Conservation (phyloP, 2,329 filamentous ascomycete genomes). For the Lasiodiplodia sp. region DNA sequence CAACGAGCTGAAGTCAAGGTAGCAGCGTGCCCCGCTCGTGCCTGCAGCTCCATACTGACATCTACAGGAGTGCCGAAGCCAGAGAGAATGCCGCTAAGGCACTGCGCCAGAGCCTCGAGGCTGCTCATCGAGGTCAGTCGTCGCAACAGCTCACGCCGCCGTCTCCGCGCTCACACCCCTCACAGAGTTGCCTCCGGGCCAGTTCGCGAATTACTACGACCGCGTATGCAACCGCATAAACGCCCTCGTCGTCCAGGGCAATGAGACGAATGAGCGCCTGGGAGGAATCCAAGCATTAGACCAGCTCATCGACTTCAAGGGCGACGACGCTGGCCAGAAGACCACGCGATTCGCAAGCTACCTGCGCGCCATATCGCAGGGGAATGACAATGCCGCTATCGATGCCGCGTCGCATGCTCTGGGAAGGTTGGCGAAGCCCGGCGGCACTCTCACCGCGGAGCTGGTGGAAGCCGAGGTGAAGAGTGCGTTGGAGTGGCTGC, state of each 20-base stretch:
- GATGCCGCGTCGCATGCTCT: slow-evolving; percentile 87
- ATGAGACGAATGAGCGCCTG: slow-evolving; percentile 85
- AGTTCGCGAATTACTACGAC: slow-evolving; percentile 76
- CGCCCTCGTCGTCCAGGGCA: slow-evolving; percentile 81
- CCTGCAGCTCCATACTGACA: slow-evolving; percentile 33
- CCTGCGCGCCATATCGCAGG: slow-evolving; percentile 84
- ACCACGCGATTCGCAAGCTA: slow-evolving; percentile 94
- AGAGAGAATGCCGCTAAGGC: slow-evolving; percentile 53
- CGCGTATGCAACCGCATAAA: slow-evolving; percentile 71
- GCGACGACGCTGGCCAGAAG: slow-evolving; percentile 90
- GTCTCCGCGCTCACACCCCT: slow-evolving; percentile 35
- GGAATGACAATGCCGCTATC: slow-evolving; percentile 91
- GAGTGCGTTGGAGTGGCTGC: slow-evolving; percentile 94
- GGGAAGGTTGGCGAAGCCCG: slow-evolving; percentile 88
- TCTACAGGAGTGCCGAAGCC: slow-evolving; percentile 52
- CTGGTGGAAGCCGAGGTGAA: slow-evolving; percentile 97
- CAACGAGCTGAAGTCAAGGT: slow-evolving; percentile 65
- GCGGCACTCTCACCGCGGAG: slow-evolving; percentile 92
- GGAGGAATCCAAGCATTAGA: slow-evolving; percentile 93
- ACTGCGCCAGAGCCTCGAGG: slow-evolving; percentile 52
- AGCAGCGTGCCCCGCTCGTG: slow-evolving; percentile 35
- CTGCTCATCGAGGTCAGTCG: slow-evolving; percentile 54
- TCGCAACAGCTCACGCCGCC: slow-evolving; percentile 23
- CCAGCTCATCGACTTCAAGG: slow-evolving; percentile 93
- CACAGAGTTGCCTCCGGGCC: slow-evolving; percentile 78